A percentile compares a stretch with the other conserved stretches of the same genome.
Evolutionary conservation across 2,329 filamentous ascomycete species (phyloP).

Genomic region (Penicillium freii): DNA sequence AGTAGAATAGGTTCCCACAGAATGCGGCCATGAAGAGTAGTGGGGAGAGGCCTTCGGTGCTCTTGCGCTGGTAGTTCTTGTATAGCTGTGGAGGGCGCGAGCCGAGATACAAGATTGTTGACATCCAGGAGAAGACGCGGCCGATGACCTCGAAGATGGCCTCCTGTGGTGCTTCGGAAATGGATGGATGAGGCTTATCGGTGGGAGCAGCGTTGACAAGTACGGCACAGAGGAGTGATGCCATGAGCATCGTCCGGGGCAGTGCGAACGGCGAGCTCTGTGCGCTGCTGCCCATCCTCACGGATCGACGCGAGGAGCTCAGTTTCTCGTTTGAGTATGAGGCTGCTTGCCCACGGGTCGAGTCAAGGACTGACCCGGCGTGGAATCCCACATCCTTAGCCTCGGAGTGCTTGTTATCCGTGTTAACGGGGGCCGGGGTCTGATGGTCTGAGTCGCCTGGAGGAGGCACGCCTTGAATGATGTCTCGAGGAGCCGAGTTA

Average conservation of each 20-base stretch:
- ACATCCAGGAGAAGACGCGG: conserved; percentile 56
- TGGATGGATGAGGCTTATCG: conserved; percentile 23
- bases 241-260: conserved; percentile 45
- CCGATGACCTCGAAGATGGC: conserved; percentile 47
- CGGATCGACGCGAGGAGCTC: conserved; percentile 28
- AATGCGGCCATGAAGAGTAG: conserved; percentile 66
- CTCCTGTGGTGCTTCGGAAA: conserved; percentile 20
- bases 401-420: conserved; percentile 25
- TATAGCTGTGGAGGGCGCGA: conserved; percentile 64
- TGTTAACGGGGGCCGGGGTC: conserved; percentile 18
- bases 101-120: conserved; percentile 56
- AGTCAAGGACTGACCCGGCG: conserved; percentile 23
- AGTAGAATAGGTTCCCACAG: conserved; percentile 67
- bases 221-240: conserved; percentile 47
- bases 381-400: conserved; percentile 30
- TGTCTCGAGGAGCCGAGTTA: conserved; percentile 27
- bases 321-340: conserved; percentile 40
- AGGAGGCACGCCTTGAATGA: conserved; percentile 40
- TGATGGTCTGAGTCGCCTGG: conserved; percentile 30
- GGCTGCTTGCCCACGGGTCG: conserved; percentile 21
- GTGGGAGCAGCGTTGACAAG: conserved; percentile 44
- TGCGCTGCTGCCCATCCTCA: conserved; percentile 27
- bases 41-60: conserved; percentile 62
- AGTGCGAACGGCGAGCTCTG: conserved; percentile 35
- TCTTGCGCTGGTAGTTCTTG: conserved; percentile 63